Conservation (phyloP, 805 yeast species). For the Suhomyces emberorum region DNA sequence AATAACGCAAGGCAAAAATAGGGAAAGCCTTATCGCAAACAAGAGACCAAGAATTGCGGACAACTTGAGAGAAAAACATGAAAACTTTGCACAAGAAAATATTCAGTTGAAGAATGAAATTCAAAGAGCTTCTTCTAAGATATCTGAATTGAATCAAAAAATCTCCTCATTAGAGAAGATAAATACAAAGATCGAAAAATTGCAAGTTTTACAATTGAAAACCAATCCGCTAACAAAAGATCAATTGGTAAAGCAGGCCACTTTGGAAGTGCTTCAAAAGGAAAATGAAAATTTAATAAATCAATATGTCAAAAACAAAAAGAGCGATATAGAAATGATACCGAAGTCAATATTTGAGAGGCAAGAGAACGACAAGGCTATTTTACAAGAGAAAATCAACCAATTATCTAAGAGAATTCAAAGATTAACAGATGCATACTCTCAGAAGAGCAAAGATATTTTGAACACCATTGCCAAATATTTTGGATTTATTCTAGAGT, state of each 20-base stretch:
- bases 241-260: slow-evolving; percentile 55
- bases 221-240: slow-evolving; percentile 62
- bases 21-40: slow-evolving; percentile 8
- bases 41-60: slow-evolving; percentile 22
- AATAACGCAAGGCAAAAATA: slow-evolving; percentile 10
- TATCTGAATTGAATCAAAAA: slow-evolving; percentile 35
- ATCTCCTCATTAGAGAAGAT: slow-evolving; percentile 22
- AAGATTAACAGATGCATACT: slow-evolving; percentile 56
- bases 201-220: slow-evolving; percentile 58
- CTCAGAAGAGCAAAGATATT: slow-evolving; percentile 67
- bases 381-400: slow-evolving; percentile 45
- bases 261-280: slow-evolving; percentile 46
- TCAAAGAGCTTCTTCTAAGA: slow-evolving; percentile 25
- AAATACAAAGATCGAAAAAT: slow-evolving; percentile 17
- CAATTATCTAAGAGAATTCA: slow-evolving; percentile 49
- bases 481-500: slow-evolving; percentile 73
- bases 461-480: slow-evolving; percentile 62
- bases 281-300: slow-evolving; percentile 59
- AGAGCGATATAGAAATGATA: slow-evolving; percentile 20
- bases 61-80: slow-evolving; percentile 26
- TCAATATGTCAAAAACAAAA: slow-evolving; percentile 21
- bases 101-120: slow-evolving; percentile 19
- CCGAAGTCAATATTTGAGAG: slow-evolving; percentile 67
- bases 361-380: slow-evolving; percentile 49
- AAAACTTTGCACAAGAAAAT: slow-evolving; percentile 33